phyloP scores from a whole-genome alignment of 352 stramenopile genomes.

The Phytophthora pluvialis region DNA sequence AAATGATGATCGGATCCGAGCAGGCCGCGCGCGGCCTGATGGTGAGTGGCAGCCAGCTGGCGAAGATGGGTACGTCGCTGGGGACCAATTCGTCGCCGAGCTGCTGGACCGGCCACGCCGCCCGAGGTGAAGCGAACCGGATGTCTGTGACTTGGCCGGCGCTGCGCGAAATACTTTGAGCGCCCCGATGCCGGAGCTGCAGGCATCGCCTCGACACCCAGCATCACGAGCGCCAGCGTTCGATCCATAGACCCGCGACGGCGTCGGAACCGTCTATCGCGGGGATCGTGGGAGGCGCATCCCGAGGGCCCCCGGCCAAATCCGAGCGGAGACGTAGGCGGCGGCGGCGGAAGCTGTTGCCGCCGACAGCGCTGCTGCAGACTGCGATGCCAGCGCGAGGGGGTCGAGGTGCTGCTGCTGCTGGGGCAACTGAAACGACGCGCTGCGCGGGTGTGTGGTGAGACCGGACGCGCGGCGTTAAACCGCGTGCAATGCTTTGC shows the following conservation, averaged over 20 bases:
- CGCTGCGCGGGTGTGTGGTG: slow-evolving; percentile 5
- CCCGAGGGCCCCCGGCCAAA: slow-evolving; percentile 21
- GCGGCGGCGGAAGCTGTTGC: not conserved
- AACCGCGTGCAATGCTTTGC: slow-evolving; percentile 13
- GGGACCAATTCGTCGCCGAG: slow-evolving; percentile 14
- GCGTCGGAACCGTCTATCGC: slow-evolving; percentile 31
- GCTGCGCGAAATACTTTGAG: slow-evolving; percentile 19
- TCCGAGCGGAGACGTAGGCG: slow-evolving; percentile 22
- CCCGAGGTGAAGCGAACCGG: slow-evolving; percentile 21
- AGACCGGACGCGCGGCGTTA: slow-evolving; percentile 16
- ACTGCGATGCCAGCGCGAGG: no score
- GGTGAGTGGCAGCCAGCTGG: slow-evolving; percentile 31
- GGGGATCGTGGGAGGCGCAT: slow-evolving; percentile 33
- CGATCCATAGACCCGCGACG: slow-evolving; percentile 8
- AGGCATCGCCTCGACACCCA: no score
- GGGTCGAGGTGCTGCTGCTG: no score
- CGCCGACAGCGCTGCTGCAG: not conserved
- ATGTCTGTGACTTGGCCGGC: slow-evolving; percentile 12
- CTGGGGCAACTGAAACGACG: slow-evolving; percentile 9
- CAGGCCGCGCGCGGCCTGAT: slow-evolving; percentile 12
- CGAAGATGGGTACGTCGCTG: no score
- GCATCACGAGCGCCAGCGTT: not conserved
- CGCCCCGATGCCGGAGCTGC: slow-evolving; percentile 4
- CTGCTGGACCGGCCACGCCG: slow-evolving; percentile 22
- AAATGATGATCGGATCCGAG: slow-evolving; percentile 36